These are phyloP conservation scores for Piloderma croceum DNA, from an alignment of 768 basidiomycete genomes.

Conservation along the genomic window DNA sequence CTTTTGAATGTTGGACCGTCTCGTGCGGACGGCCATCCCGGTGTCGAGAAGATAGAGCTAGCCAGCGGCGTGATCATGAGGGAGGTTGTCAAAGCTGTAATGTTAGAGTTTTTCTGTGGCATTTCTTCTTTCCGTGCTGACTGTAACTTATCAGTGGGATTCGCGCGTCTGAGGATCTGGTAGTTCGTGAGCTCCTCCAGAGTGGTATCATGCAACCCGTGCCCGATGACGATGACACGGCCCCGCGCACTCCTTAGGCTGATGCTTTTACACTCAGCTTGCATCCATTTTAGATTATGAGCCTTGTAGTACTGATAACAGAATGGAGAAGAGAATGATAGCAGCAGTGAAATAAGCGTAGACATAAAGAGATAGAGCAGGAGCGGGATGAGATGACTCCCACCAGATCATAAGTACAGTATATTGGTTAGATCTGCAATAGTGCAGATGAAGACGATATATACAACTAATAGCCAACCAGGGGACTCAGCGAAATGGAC, in stretches of 20 bases:
- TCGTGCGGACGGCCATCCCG: conserved; percentile 66
- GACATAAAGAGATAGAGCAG: no score
- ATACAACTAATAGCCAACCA: no score
- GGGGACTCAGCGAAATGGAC: no score
- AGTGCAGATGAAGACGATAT: no score
- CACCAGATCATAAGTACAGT: no score
- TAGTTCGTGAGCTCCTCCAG: conserved; percentile 44
- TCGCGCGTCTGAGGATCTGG: conserved; percentile 37
- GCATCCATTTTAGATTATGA: background rate
- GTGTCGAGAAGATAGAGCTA: conserved; percentile 76
- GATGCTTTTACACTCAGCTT: background rate
- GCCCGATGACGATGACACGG: conserved; percentile 31
- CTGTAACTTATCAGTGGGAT: conserved; percentile 36
- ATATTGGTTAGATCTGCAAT: no score
- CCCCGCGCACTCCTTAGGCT: conserved; percentile 2
- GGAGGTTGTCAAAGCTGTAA: conserved; percentile 51
- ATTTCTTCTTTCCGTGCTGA: conserved; percentile 5
- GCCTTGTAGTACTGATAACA: background rate
- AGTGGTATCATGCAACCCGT: conserved; percentile 57
- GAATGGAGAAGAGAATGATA: background rate
- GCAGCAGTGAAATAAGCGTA: no score
- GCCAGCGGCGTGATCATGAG: conserved; percentile 67
- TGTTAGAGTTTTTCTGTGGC: no score
- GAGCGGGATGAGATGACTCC: no score
- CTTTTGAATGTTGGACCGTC: conserved; percentile 87